These are phyloP conservation scores for Pogostemon cablin DNA, from an alignment of 257 asterid genomes.

Conservation along the genomic window DNA sequence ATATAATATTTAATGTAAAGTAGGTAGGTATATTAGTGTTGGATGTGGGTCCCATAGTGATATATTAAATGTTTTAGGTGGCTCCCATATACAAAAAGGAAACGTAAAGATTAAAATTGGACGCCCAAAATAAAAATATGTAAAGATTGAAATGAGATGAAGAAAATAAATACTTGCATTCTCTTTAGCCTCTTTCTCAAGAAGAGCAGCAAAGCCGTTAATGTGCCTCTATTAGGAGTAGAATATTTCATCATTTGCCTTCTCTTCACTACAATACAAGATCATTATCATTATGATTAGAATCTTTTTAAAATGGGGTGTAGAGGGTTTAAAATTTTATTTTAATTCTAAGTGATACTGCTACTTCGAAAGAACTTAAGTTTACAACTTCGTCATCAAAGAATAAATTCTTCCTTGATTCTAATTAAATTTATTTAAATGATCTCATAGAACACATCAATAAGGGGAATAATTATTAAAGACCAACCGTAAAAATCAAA, in stretches of 20 bases:
- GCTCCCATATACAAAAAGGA: no score
- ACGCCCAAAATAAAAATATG: no score
- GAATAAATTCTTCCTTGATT: background rate
- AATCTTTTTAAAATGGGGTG: background rate
- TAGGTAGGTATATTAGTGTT: no score
- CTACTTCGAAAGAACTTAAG: background rate
- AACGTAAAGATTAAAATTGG: no score
- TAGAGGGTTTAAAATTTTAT: background rate
- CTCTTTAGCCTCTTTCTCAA: conserved; percentile 64
- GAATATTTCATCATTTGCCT: conserved; percentile 62
- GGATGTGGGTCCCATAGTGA: no score
- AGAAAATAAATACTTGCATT: conserved; percentile 43
- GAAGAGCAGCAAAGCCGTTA: conserved; percentile 79
- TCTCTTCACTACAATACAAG: conserved; percentile 43
- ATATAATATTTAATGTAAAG: no score
- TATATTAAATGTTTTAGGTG: no score
- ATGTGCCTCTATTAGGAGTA: conserved; percentile 65
- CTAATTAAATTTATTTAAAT: background rate
- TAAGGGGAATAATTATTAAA: conserved; percentile 1
- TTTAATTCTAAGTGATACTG: background rate
- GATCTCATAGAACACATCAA: background rate
- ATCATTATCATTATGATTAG: no score
- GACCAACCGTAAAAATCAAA: conserved; percentile 1
- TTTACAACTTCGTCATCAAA: conserved; percentile 12
- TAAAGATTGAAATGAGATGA: no score